Conservation (phyloP, 108 stramenopile genomes). For the Thalassiosira profunda region DNA sequence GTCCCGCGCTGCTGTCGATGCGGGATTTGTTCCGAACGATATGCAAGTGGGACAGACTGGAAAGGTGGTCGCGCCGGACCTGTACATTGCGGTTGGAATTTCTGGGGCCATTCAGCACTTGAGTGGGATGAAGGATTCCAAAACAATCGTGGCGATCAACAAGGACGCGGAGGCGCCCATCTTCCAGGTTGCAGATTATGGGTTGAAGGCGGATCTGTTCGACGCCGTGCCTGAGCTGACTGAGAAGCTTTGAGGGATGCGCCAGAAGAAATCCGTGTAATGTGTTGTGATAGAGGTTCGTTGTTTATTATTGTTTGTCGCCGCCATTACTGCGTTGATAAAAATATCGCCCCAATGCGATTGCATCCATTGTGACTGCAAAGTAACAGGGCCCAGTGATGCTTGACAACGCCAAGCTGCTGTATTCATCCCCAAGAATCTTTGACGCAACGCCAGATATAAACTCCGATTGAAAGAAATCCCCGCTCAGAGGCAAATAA, state of each 20-base stretch:
- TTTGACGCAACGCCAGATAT: slow-evolving; percentile 24
- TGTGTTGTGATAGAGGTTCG: neutral
- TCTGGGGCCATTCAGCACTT: slow-evolving; percentile 99
- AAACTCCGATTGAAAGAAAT: slow-evolving; percentile 5
- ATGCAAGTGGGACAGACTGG: slow-evolving; percentile 99
- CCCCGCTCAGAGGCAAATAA: slow-evolving; percentile 64
- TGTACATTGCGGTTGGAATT: slow-evolving; percentile 98
- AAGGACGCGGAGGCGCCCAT: slow-evolving; percentile 99
- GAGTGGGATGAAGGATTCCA: slow-evolving; percentile 99
- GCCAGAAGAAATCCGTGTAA: neutral
- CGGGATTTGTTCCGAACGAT: slow-evolving; percentile 98
- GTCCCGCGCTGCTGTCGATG: slow-evolving; percentile 98
- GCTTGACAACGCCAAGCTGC: slow-evolving; percentile 66
- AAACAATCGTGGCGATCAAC: slow-evolving; percentile 99
- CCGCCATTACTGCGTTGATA: slow-evolving; percentile 18
- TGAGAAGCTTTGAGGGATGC: slow-evolving; percentile 63
- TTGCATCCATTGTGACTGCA: slow-evolving; percentile 88
- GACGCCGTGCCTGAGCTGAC: slow-evolving; percentile 97
- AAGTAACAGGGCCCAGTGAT: slow-evolving; percentile 90
- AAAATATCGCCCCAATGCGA: slow-evolving; percentile 81
- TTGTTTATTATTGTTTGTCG: neutral
- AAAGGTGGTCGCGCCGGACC: slow-evolving; percentile 97
- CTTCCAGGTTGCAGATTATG: slow-evolving; percentile 99
- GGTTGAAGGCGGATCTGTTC: slow-evolving; percentile 96
- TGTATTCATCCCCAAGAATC: slow-evolving; percentile 55